A percentile compares a stretch with the other conserved stretches of the same genome.
Evolutionary conservation across 768 basidiomycete genomes (phyloP).

Genomic region (Asterophora parasitica): DNA sequence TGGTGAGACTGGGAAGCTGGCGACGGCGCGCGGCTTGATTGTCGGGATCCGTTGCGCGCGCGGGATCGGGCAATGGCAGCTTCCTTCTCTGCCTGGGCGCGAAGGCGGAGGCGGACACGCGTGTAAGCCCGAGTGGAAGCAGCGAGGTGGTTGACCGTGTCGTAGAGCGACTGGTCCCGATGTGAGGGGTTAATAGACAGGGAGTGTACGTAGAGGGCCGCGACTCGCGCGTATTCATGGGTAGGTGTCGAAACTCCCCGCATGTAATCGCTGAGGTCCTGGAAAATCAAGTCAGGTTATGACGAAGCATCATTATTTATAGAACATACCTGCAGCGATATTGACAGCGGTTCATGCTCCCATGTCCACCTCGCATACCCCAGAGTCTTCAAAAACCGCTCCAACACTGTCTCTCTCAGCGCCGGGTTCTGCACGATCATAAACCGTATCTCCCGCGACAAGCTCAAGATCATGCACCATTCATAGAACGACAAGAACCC

Average conservation of each 20-base stretch:
- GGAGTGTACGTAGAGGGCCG: constrained; percentile 53
- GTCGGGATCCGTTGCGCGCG: constrained; percentile 30
- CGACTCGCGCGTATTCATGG: constrained; percentile 63
- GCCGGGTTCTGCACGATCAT: constrained; percentile 43
- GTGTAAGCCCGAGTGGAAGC: constrained; percentile 72
- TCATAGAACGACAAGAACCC: constrained; percentile 65
- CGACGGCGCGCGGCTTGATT: constrained; percentile 64
- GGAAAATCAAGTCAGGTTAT: neutral
- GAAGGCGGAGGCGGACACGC: constrained; percentile 71
- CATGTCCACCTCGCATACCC: constrained; percentile 70
- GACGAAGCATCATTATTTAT: neutral
- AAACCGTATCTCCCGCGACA: constrained; percentile 50
- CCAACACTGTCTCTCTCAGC: constrained; percentile 61
- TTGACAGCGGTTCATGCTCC: constrained; percentile 55
- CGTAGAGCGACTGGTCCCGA: constrained; percentile 34
- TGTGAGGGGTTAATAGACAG: constrained; percentile 36
- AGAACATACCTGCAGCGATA: constrained; percentile 58
- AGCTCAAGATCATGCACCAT: constrained; percentile 57
- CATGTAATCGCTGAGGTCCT: constrained; percentile 82
- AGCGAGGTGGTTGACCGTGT: constrained; percentile 47
- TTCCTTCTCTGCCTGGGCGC: constrained; percentile 71
- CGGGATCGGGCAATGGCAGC: constrained; percentile 23
- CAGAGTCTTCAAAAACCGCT: constrained; percentile 63
- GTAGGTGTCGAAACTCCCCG: constrained; percentile 71
- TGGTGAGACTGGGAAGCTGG: constrained; percentile 49